These are phyloP conservation scores for Pleurotus platypus DNA, from an alignment of 768 basidiomycete species.

Conservation along the genomic window DNA sequence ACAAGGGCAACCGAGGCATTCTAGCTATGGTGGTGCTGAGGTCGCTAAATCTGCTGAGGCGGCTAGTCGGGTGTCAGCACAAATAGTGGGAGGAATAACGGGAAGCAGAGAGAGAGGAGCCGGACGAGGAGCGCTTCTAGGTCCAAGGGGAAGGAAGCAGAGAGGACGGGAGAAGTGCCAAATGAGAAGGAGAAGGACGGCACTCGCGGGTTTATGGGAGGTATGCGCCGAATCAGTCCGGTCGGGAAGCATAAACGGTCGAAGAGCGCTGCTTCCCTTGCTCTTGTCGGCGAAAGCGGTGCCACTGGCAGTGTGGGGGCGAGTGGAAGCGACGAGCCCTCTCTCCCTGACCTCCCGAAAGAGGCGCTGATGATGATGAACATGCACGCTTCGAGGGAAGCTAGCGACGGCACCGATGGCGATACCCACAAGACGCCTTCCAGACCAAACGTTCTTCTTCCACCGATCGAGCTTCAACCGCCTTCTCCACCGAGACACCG, in stretches of 20 bases:
- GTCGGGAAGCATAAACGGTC: slow-evolving; percentile 55
- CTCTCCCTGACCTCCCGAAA: neutral
- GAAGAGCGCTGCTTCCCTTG: slow-evolving; percentile 45
- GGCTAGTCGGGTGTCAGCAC: neutral
- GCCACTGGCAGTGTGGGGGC: neutral
- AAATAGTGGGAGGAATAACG: slow-evolving; percentile 9
- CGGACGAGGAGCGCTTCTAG: slow-evolving; percentile 11
- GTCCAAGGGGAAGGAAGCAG: slow-evolving; percentile 13
- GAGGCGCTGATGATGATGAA: slow-evolving; percentile 6
- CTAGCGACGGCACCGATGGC: slow-evolving; percentile 9
- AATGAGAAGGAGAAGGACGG: slow-evolving; percentile 21
- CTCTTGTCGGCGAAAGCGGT: slow-evolving; percentile 15
- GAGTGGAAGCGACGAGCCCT: neutral
- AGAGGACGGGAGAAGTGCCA: slow-evolving; percentile 1
- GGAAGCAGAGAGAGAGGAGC: slow-evolving; percentile 12
- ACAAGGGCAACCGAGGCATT: slow-evolving; percentile 15
- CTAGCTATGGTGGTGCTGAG: slow-evolving; percentile 21
- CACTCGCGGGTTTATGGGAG: slow-evolving; percentile 53
- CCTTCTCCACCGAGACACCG: slow-evolving; percentile 39
- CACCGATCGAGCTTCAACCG: slow-evolving; percentile 54
- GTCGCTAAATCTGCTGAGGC: slow-evolving; percentile 13
- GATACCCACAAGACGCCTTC: slow-evolving; percentile 6
- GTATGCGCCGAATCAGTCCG: slow-evolving; percentile 60
- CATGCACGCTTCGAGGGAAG: neutral
- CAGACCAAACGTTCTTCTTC: slow-evolving; percentile 26